Evolutionary conservation across 371 early-diverging fungal genomes (phyloP).

Genomic region (Mucor sp.): DNA sequence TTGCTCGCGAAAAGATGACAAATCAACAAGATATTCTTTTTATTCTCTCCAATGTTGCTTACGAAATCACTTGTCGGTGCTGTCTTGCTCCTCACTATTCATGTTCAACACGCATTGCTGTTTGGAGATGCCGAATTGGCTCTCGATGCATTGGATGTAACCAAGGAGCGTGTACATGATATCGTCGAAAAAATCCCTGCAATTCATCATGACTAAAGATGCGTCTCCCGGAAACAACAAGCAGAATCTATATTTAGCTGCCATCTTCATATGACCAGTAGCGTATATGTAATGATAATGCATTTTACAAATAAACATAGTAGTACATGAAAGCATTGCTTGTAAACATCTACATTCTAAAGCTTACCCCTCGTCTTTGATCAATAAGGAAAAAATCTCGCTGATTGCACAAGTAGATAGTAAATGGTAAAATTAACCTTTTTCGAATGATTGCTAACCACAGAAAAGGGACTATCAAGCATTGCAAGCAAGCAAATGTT

Average conservation of each 20-base stretch:
- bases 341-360: neutral
- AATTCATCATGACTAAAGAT: neutral
- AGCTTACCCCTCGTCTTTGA: neutral
- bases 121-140: neutral
- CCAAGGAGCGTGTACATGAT: slow-evolving; percentile 8
- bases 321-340: neutral
- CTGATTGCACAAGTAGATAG: neutral
- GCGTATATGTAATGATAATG: neutral
- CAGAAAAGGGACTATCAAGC: neutral
- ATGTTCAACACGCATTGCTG: neutral
- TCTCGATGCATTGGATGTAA: slow-evolving; percentile 1
- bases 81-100: neutral
- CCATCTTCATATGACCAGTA: neutral
- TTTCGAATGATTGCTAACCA: neutral
- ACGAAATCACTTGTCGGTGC: neutral
- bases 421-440: neutral
- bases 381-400: neutral
- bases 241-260: neutral
- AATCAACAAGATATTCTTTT: neutral
- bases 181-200: slow-evolving; percentile 8
- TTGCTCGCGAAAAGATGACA: neutral
- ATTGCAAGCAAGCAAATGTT: neutral
- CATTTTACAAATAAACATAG: neutral
- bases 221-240: neutral
- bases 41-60: neutral